Evolutionary conservation across 495 filamentous ascomycete species (phyloP).

Genomic region (Acidomyces sp.): DNA sequence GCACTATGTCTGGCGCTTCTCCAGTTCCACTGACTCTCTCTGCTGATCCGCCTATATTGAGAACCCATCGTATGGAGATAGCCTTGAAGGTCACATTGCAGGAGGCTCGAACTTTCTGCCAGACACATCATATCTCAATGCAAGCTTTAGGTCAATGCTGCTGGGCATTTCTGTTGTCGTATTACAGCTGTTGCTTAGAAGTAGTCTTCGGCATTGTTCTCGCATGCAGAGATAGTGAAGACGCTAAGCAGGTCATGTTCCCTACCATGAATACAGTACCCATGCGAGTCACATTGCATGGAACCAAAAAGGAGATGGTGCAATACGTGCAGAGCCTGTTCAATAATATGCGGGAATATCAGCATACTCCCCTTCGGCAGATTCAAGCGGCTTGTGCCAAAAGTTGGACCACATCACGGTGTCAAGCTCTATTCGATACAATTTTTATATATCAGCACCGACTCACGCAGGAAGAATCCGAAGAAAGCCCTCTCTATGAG

Average conservation of each 20-base stretch:
- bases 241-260: conserved; percentile 48
- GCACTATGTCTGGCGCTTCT: conserved; percentile 41
- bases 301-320: conserved; percentile 45
- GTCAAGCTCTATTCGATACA: conserved; percentile 46
- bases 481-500: conserved; percentile 32
- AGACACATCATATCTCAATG: conserved; percentile 41
- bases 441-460: conserved; percentile 56
- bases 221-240: conserved; percentile 51
- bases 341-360: conserved; percentile 41
- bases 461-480: background rate
- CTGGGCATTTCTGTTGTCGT: conserved; percentile 50
- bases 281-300: conserved; percentile 50
- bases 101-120: conserved; percentile 41
- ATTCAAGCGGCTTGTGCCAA: conserved; percentile 31
- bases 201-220: conserved; percentile 59
- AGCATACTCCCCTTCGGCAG: conserved; percentile 54
- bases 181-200: conserved; percentile 42
- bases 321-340: conserved; percentile 44
- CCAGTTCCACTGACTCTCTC: too few relatives aligned
- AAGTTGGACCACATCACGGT: too few relatives aligned
- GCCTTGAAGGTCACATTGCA: conserved; percentile 28
- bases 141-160: conserved; percentile 54
- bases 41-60: too few relatives aligned
- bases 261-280: conserved; percentile 70
- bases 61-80: conserved; percentile 37